phyloP scores from a whole-genome alignment of 805 yeast species.

The Danielia reshetovae region DNA sequence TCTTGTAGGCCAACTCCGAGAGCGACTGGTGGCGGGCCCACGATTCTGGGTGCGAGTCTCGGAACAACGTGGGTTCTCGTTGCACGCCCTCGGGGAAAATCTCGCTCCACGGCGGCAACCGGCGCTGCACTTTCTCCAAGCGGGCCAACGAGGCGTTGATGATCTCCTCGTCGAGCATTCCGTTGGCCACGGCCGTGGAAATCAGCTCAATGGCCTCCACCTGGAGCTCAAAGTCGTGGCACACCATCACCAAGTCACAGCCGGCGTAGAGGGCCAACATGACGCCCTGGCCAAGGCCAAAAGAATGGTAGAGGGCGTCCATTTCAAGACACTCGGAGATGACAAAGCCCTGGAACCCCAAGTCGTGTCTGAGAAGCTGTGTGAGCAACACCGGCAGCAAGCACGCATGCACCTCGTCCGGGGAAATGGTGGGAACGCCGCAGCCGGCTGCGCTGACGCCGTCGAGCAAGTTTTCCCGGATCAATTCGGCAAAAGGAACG shows the following conservation, averaged over 20 bases:
- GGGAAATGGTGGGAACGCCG: constrained; percentile 57
- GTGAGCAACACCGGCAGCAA: constrained; percentile 50
- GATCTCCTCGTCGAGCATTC: constrained; percentile 41
- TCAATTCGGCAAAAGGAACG: constrained; percentile 48
- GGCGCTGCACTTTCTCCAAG: constrained; percentile 40
- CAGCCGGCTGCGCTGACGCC: constrained; percentile 61
- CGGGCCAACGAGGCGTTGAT: constrained; percentile 39
- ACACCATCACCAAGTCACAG: constrained; percentile 60
- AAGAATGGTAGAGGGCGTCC: constrained; percentile 59
- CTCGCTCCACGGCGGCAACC: constrained; percentile 43
- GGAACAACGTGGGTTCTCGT: constrained; percentile 22
- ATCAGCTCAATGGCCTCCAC: constrained; percentile 49
- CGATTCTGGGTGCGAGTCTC: constrained; percentile 22
- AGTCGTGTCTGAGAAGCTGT: constrained; percentile 46
- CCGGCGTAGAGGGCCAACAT: constrained; percentile 60
- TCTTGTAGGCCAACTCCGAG: constrained; percentile 44
- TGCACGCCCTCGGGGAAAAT: constrained; percentile 31
- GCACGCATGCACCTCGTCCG: constrained; percentile 62
- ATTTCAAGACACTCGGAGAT: constrained; percentile 59
- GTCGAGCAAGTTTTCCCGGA: constrained; percentile 44
- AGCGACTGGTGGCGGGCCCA: constrained; percentile 43
- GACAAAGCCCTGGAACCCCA: constrained; percentile 54
- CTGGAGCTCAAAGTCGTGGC: constrained; percentile 52
- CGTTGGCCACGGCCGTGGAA: constrained; percentile 35
- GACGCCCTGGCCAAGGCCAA: constrained; percentile 65